Evolutionary conservation across 768 basidiomycete species (phyloP), one percentile per base, ranked within the genome.

Genomic region (Lactarius sp.): DNA sequence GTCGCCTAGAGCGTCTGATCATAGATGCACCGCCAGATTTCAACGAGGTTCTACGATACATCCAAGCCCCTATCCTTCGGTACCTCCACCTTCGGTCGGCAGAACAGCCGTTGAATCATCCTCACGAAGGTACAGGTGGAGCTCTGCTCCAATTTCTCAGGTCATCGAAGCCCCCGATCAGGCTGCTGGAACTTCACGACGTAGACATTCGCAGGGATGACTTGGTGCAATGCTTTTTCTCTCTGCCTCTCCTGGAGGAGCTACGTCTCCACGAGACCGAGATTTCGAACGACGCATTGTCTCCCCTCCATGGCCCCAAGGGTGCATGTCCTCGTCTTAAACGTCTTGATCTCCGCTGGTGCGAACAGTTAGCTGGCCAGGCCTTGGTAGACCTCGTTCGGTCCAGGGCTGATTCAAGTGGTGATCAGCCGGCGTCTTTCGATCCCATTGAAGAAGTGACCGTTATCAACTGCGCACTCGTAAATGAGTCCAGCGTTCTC

Each of bases 221-320:
- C 14, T 81, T 81, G 65, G 69, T 70, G 42, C 69, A 66, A 18
- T 74, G 73, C 62, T 76, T 79, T 68, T 60, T 62, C 18, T 61
- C 72, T 22, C 71, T 84, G 18, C 76, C 78, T 12, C 62, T 66
- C 18, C 70, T 86, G 49, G 74, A 77, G 66, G 78, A 80, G 58
- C 74, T 86, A 18, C 78, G 79, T 58, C 73, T 86, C 44, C 84
- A 85, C 69, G 82, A 84, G 67, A 81, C 81, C 61, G 83, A 84
- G 51, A 80, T 87, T 62, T 72, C 80, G 36, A 81, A 84, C 68
- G 70, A 72, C 18, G 75, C 78, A 22, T 61, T 85, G 10, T 64
- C 69, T 36, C 66, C 72, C 36, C 69, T 85, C 49, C 68, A 73
- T 49, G 79, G 78, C 2, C 74, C 75, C 14, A 67, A 59, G 6